Evolutionary conservation across 2,329 filamentous ascomycete species (phyloP), one percentile per base, ranked within the genome.

Genomic region (Phoma sp.): DNA sequence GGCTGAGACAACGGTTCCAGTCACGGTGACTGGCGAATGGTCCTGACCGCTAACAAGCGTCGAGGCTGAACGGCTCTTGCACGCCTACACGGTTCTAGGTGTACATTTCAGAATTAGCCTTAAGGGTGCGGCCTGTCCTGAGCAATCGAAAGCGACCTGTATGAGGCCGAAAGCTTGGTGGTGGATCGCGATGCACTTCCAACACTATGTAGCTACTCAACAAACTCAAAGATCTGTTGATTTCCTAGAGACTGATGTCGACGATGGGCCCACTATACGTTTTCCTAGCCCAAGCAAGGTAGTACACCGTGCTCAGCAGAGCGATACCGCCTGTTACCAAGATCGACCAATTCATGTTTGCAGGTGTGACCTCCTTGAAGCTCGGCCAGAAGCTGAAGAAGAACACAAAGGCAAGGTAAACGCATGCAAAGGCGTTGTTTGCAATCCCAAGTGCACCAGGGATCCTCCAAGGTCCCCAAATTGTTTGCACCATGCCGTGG

Each of bases 301-400:
- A 72, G 13, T 67, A 72, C 7, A 67, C 29, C 10, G 58, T 33
- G 41, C 65, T 65, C 17, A 67, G 41, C 2, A 65, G 17, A 9
- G 63, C 60, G 7, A 65, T 56, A 1, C 35, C 43, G 0, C 63
- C 62, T 0, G 61, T 68, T 0, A 69, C 68, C 9, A 72, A 17
- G 2, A 69, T 51, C 0, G 65, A 62, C 65, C 67, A 74, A 24
- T 74, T 74, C 66, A 71, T 70, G 8, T 43, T 65, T 24, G 58
- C 51, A 3, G 61, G 55, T 21, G 54, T 63, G 1, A 68, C 65
- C 0, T 58, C 36, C 2, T 57, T 51, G 8, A 55, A 60, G 3
- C n/a, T 49, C 1, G 65, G 69, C 67, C 64, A 72, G 31, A 70
- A 70, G 46, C 61, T 65, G 36, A 71, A 71, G 56, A 73, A 71